These are phyloP conservation scores for Sequoiadendron giganteum DNA, from an alignment of 75 land plant genomes.

Conservation along the genomic window DNA sequence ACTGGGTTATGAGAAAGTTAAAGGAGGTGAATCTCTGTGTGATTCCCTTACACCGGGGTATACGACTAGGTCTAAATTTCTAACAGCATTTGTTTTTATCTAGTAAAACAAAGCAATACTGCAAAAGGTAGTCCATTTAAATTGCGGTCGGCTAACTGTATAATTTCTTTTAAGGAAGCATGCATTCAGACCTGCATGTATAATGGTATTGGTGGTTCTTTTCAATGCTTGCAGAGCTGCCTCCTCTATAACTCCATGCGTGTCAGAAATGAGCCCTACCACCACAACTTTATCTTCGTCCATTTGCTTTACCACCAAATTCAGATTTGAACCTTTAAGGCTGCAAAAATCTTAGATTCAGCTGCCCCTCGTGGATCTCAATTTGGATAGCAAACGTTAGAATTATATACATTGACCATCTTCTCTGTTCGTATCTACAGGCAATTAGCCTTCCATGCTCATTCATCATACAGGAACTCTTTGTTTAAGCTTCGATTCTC, in stretches of 20 bases:
- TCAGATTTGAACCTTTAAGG: neutral
- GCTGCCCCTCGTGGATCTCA: neutral
- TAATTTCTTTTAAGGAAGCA: neutral
- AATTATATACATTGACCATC: no score
- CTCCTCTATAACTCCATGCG: conserved; percentile 15
- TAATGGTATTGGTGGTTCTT: neutral
- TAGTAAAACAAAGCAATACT: neutral
- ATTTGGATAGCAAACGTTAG: neutral
- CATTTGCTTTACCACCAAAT: neutral
- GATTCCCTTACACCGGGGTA: neutral
- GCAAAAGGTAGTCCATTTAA: no score
- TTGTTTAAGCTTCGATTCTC: no score
- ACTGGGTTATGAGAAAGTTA: neutral
- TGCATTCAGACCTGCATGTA: conserved; percentile 17
- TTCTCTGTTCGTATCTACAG: no score
- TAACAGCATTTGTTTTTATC: neutral
- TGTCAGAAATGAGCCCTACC: conserved; percentile 19
- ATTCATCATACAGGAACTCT: no score
- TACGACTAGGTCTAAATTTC: neutral
- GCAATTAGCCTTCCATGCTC: no score
- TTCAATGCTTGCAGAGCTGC: conserved; percentile 3
- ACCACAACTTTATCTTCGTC: neutral
- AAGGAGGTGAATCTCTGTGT: neutral
- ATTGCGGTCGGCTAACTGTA: neutral
- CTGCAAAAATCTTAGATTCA: neutral